Base-by-base conservation (phyloP, 805 yeast species). In the Metschnikowia anglica region DNA sequence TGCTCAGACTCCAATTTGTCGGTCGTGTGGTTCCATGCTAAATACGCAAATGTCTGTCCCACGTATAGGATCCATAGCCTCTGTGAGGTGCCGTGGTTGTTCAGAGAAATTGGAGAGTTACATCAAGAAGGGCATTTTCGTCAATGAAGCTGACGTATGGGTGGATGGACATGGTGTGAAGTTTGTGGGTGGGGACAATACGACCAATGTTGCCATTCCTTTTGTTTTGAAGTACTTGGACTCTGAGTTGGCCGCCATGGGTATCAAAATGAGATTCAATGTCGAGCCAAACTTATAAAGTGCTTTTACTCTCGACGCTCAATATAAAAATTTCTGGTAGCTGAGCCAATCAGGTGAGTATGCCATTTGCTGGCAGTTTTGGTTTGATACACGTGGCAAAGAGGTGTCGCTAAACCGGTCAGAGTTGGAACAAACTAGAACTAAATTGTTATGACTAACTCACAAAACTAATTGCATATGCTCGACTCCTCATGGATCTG, bases 231-330 rank as follows among this genome's bases (percentile, higher is more conserved):
- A 90, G 62, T 93, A 91, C 62, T 74, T 93, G 62, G 98, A 93
- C 59, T 87, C 96, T 25, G 99, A 93, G 66, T 76, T 93, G 54
- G 81, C 95, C 13, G 98, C 99, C 12, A 93, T 93, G 99, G 98
- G 98, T 69, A 89, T 93, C 54, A 83, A 86, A 66, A 76, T 93
- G 84, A 81, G 84, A 51, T 91, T 88, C 70, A 87, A 87, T 57
- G 95, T 90, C 39, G 82, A 76, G 41, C 96, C 89, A 33, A 46
- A 27, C 49, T 4, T 34, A 12, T 34, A 27, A 33, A 34, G 26
- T 13, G 8, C 7, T 27, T 6, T 19, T 19, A 21, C 11, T 25
- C 28, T 25, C 28, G 28, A 25, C n/a, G 28, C 11, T 5, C 5
- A 25, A 25, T 4, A 5, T 6, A 11, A 12, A 25, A 12, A 12